A percentile compares a stretch with the other conserved stretches of the same genome.
These are phyloP conservation scores for Ascoidea tarda DNA, from an alignment of 805 yeast genomes.

Conservation along the genomic window DNA sequence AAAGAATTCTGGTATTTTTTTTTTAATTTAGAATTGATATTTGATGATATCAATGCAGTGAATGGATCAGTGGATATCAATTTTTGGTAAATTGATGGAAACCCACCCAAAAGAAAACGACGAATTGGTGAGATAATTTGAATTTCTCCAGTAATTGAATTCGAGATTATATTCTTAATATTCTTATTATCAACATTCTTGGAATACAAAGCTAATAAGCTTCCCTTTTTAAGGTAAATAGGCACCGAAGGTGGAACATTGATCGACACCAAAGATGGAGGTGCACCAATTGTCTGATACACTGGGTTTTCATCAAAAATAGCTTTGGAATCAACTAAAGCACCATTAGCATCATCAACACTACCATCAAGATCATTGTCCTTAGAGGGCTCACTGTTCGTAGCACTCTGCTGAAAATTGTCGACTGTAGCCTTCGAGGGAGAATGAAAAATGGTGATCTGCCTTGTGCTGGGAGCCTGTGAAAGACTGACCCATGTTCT, in stretches of 20 bases:
- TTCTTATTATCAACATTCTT: background rate
- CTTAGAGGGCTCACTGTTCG: background rate
- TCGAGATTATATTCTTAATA: background rate
- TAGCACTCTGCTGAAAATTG: background rate
- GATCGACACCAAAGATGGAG: constrained; percentile 28
- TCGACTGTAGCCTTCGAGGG: background rate
- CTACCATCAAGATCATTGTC: background rate
- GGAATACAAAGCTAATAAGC: constrained; percentile 28
- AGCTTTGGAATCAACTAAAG: background rate
- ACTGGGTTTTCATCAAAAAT: constrained; percentile 8
- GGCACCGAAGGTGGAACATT: constrained; percentile 39
- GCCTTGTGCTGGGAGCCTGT: background rate
- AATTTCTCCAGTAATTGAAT: background rate
- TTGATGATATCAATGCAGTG: constrained; percentile 28
- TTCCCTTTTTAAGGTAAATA: constrained; percentile 27
- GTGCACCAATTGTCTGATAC: constrained; percentile 26
- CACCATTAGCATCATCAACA: background rate
- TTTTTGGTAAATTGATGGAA: constrained; percentile 29
- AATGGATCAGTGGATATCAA: constrained; percentile 33
- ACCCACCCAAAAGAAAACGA: constrained; percentile 24
- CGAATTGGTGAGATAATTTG: background rate
- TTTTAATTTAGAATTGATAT: constrained; percentile 9
- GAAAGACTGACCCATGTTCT: too few species aligned
- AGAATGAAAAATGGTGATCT: background rate
- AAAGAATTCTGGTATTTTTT: constrained; percentile 20